A percentile compares a stretch with the other conserved stretches of the same genome.
phyloP scores from a whole-genome alignment of 2,329 filamentous ascomycete genomes.

The Ceratocystis eucalypticola region DNA sequence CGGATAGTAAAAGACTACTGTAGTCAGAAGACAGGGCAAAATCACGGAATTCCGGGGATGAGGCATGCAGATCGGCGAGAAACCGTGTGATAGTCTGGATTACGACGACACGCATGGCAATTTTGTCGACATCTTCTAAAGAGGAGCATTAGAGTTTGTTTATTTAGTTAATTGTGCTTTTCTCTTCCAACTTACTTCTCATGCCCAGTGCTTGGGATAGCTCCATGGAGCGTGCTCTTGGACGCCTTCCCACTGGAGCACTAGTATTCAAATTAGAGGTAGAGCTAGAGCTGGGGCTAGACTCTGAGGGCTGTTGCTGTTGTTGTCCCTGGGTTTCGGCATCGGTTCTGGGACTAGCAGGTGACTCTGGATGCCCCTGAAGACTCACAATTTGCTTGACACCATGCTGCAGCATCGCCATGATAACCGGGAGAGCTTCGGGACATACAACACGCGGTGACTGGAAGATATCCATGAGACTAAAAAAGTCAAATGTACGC shows the following conservation, averaged over 20 bases:
- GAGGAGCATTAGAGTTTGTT: conserved; percentile 19
- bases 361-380: conserved; percentile 46
- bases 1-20: conserved; percentile 60
- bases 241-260: conserved; percentile 24
- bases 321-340: background rate
- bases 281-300: background rate
- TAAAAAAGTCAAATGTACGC: conserved; percentile 58
- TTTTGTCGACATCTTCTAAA: conserved; percentile 18
- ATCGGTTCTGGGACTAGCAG: conserved; percentile 22
- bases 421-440: conserved; percentile 67
- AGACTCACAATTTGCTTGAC: conserved; percentile 55
- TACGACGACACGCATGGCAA: conserved; percentile 42
- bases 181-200: conserved; percentile 32
- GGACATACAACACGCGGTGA: conserved; percentile 56
- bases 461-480: conserved; percentile 60
- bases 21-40: conserved; percentile 72
- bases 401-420: conserved; percentile 75
- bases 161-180: background rate
- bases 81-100: conserved; percentile 69
- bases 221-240: conserved; percentile 52
- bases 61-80: conserved; percentile 61
- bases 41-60: conserved; percentile 65
- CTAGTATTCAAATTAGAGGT: background rate
- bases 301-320: background rate
- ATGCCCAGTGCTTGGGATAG: conserved; percentile 45